phyloP scores from a whole-genome alignment of 2,329 filamentous ascomycete species.

The Xylariales sp. region DNA sequence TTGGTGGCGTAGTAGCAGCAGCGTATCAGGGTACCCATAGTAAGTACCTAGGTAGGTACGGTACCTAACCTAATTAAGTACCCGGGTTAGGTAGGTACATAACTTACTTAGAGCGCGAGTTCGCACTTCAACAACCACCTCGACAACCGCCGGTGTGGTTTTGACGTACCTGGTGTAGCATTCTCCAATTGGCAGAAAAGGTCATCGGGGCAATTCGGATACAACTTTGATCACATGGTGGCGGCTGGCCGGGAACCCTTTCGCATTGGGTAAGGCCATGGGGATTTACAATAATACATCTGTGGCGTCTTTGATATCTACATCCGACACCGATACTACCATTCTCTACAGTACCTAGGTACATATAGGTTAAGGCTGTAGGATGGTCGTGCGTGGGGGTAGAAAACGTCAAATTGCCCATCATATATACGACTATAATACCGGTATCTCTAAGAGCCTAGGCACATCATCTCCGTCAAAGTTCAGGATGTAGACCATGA shows the following conservation, averaged over 20 bases:
- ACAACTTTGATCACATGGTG: constrained; percentile 12
- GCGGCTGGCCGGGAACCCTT: not conserved
- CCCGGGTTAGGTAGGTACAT: no score
- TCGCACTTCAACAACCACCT: no score
- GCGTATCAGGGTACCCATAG: no score
- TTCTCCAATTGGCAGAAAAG: not conserved
- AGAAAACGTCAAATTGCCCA: not conserved
- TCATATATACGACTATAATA: not conserved
- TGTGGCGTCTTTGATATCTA: not conserved
- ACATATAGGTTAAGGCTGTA: not conserved
- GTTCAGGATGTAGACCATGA: no score
- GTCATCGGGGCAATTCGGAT: constrained; percentile 13
- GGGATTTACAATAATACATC: not conserved
- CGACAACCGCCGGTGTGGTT: not conserved
- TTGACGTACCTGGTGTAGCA: not conserved
- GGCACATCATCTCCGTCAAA: no score
- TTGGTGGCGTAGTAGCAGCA: constrained; percentile 27
- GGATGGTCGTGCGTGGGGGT: not conserved
- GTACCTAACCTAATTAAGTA: no score
- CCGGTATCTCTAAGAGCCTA: not conserved
- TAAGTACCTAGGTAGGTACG: no score
- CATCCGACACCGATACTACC: constrained; percentile 9
- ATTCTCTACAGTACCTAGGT: not conserved
- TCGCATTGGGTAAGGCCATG: not conserved
- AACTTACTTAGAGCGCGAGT: no score